phyloP scores from a whole-genome alignment of 495 filamentous ascomycete genomes.

The Chlorociboria aeruginascens region DNA sequence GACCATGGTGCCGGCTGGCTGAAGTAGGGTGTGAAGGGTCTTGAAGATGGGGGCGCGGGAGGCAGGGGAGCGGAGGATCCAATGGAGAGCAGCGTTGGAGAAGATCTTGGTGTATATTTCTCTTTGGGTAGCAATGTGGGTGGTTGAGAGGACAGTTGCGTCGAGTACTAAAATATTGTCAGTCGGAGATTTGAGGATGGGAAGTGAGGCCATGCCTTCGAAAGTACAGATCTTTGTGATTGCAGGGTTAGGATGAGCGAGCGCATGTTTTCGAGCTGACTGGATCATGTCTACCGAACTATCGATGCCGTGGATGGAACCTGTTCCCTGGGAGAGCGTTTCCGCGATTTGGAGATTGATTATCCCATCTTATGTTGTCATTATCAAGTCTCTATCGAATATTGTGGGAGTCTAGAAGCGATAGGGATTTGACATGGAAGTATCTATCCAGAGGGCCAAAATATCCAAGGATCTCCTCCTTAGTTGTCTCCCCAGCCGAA shows the following conservation, averaged over 20 bases:
- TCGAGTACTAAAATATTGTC: constrained; percentile 6
- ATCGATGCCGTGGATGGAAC: constrained; percentile 51
- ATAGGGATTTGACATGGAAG: no score
- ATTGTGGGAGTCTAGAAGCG: no score
- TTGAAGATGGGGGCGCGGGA: constrained; percentile 27
- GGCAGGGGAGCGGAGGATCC: constrained; percentile 45
- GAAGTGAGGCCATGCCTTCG: constrained; percentile 22
- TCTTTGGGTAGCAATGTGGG: neutral
- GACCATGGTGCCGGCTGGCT: constrained; percentile 45
- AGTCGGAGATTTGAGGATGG: neutral
- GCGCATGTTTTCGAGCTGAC: constrained; percentile 28
- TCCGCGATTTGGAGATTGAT: constrained; percentile 44
- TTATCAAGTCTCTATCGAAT: no score
- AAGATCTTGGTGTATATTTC: constrained; percentile 51
- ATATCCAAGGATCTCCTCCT: no score
- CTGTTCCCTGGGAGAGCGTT: constrained; percentile 26
- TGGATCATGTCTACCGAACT: constrained; percentile 53
- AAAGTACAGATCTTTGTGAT: constrained; percentile 26
- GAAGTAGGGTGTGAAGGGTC: constrained; percentile 36
- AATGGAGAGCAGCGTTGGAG: constrained; percentile 70
- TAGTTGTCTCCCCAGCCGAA: neutral
- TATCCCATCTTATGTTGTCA: constrained; percentile 37
- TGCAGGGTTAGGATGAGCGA: constrained; percentile 6
- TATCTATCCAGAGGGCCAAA: no score
- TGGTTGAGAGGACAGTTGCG: neutral